These are phyloP conservation scores for Zymoseptoria passerinii DNA, from an alignment of 2,329 filamentous ascomycete species.

Conservation along the genomic window DNA sequence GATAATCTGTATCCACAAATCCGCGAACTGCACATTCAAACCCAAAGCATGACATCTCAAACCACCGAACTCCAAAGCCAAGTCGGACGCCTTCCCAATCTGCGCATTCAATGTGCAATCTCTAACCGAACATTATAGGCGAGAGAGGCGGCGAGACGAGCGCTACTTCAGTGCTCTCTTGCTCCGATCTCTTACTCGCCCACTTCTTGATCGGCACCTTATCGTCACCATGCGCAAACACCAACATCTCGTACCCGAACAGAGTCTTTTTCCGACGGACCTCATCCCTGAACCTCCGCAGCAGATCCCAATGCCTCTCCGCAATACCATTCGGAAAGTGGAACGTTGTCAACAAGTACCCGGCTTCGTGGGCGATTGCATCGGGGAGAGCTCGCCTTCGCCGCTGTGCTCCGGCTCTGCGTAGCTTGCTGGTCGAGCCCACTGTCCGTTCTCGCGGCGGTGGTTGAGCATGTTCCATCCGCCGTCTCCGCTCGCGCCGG, in stretches of 20 bases:
- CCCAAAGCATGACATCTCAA: no score
- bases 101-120: no score
- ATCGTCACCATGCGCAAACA: neutral
- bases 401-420: neutral
- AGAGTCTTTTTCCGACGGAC: neutral
- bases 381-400: neutral
- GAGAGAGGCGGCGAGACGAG: no score
- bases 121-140: no score
- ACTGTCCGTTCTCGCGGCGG: neutral
- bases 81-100: no score
- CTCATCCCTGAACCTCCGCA: neutral
- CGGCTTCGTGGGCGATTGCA: neutral
- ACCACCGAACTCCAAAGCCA: no score
- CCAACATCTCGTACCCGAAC: neutral
- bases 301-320: neutral
- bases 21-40: no score
- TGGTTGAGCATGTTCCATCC: neutral
- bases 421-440: neutral
- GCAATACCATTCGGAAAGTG: neutral
- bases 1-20: no score
- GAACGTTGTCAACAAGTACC: neutral
- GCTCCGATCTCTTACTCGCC: neutral
- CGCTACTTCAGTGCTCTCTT: no score
- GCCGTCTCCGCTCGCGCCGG: neutral
- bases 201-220: neutral